Base-by-base conservation (phyloP, 2,329 filamentous ascomycete genomes). In the Neodidymelliopsis sp. region DNA sequence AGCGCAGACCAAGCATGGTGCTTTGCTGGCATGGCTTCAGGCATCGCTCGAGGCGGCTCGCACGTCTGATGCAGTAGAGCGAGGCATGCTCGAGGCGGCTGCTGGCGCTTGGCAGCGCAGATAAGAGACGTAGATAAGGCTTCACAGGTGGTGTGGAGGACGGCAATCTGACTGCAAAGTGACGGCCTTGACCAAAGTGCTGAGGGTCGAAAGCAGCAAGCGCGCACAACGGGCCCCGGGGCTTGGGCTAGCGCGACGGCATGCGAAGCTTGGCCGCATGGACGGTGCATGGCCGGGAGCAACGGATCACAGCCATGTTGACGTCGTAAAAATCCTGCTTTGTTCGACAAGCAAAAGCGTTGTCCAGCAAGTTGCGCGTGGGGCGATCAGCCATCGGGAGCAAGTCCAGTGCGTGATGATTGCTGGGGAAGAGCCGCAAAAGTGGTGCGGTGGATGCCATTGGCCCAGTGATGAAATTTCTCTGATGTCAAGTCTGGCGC, bases 1-100 rank as follows among this genome's bases (percentile, higher is more conserved):
- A 59, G 90, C 88, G 69, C 91, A 96, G 78, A 86, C 87, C 24
- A 81, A 79, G 44, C 90, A 91, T 71, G 65, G 65, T 4, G 73
- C 74, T 22, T 80, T 92, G 11, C 72, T 97, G 48, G 70, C 67
- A 23, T 96, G 90, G 90, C 72, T 96, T 51, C 77, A 63, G 37
- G 49, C 34, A 40, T 68, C 71, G 53, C 56, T 75, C 53, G 53
- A 49, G 47, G 59, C 65, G 25, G 57, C 54, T 44, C 59, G 59
- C 54, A 62, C 64, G 35, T 62, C 59, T 28, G 50, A 58, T 51
- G 50, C 54, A 38, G 56, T 56, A 48, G 72, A 73, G 50, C 57
- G 63, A 51, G 51, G 53, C 42, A 53, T 69, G 58, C 51, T 75
- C 33, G 63, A 65, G 39, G 41, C 47, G 30, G 55, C 50, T 44